These are phyloP conservation scores for Murraya koenigii DNA, from an alignment of 345 rosid genomes.

Conservation along the genomic window DNA sequence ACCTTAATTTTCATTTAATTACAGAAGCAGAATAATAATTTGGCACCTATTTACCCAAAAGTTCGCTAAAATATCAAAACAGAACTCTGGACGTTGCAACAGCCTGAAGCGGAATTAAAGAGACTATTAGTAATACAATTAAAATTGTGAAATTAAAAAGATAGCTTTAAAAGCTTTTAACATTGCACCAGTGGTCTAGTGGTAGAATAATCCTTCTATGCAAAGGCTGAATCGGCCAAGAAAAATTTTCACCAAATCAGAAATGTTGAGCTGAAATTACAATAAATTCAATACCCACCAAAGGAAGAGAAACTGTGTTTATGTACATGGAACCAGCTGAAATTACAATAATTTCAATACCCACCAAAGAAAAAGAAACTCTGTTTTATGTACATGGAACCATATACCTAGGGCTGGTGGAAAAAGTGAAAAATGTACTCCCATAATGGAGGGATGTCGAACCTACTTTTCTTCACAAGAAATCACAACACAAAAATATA, in stretches of 20 bases:
- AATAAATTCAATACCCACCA: not conserved
- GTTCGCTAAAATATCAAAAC: too few relatives aligned
- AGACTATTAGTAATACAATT: too few relatives aligned
- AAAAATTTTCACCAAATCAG: not conserved
- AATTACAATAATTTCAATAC: not conserved
- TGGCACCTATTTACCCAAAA: too few relatives aligned
- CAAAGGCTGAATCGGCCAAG: not conserved
- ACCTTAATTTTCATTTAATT: too few relatives aligned
- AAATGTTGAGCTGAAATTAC: not conserved
- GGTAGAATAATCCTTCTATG: not conserved
- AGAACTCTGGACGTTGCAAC: too few relatives aligned
- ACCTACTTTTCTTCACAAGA: not conserved
- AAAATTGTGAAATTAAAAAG: too few relatives aligned
- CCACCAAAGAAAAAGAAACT: not conserved
- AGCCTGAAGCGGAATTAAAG: too few relatives aligned
- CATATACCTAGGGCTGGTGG: too few relatives aligned
- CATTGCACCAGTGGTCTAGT: not conserved
- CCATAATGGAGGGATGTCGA: not conserved
- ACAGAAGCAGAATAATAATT: too few relatives aligned
- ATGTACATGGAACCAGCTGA: not conserved
- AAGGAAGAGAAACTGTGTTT: not conserved
- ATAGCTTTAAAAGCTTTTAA: too few relatives aligned
- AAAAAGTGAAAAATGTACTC: not conserved
- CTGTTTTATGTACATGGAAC: conserved; percentile 1
- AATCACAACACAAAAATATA: not conserved